phyloP scores from a whole-genome alignment of 192 early-diverging fungal species.

The Coemansia biformis region DNA sequence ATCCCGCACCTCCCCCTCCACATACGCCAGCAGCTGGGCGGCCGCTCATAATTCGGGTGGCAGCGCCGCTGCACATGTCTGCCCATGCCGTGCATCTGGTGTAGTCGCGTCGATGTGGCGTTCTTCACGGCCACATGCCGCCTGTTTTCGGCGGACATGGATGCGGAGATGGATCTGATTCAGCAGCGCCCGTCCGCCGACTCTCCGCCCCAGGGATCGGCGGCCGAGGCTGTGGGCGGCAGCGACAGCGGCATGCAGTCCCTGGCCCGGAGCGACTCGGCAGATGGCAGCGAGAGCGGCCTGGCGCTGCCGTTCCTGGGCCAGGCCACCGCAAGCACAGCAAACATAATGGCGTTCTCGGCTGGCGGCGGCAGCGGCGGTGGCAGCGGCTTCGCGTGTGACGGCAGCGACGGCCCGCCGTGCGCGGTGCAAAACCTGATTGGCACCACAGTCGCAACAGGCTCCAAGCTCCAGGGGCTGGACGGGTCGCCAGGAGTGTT shows the following conservation, averaged over 20 bases:
- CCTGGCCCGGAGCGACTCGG: too few relatives aligned
- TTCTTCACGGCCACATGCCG: conserved; percentile 44
- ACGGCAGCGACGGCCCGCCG: conserved; percentile 1
- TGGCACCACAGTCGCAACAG: conserved; percentile 58
- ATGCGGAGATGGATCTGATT: conserved; percentile 40
- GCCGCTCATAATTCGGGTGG: too few relatives aligned
- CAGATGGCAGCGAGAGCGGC: not conserved
- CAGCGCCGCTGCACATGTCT: too few relatives aligned
- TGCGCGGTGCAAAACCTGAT: conserved; percentile 55
- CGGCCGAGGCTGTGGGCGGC: not conserved
- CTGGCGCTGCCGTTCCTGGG: conserved; percentile 5
- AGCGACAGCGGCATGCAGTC: not conserved
- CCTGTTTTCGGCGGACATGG: conserved; percentile 34
- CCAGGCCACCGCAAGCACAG: conserved; percentile 24
- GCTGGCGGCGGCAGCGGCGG: conserved; percentile 9
- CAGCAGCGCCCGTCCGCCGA: conserved; percentile 27
- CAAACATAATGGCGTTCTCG: conserved; percentile 44
- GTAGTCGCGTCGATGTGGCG: conserved; percentile 25
- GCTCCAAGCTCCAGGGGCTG: conserved; percentile 54
- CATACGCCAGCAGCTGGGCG: too few relatives aligned
- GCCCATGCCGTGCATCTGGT: too few relatives aligned
- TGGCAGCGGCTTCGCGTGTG: not conserved
- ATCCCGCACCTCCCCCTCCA: too few relatives aligned
- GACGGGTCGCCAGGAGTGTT: conserved; percentile 63
- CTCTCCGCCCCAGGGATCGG: conserved; percentile 14